These are phyloP conservation scores for Penicillium brasilianum DNA, from an alignment of 2,329 filamentous ascomycete genomes.

Conservation along the genomic window DNA sequence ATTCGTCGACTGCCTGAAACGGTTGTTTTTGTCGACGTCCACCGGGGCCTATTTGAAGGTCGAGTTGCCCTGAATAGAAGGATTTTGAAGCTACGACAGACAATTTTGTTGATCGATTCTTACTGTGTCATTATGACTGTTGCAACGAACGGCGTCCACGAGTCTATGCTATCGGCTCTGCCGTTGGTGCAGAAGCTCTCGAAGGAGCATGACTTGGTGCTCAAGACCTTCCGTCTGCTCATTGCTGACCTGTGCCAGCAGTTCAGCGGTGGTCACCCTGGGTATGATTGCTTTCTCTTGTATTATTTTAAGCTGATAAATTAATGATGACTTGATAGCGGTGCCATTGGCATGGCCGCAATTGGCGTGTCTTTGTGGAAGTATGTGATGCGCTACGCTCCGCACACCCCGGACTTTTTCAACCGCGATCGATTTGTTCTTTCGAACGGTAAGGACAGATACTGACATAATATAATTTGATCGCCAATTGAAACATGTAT, in stretches of 20 bases:
- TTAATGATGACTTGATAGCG: background rate
- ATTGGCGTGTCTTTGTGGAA: constrained; percentile 67
- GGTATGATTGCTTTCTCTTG: constrained; percentile 46
- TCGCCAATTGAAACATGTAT: background rate
- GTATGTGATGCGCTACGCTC: constrained; percentile 63
- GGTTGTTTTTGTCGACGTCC: constrained; percentile 13
- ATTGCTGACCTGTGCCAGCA: constrained; percentile 73
- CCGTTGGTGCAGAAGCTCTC: constrained; percentile 30
- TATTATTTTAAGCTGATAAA: background rate
- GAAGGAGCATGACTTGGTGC: constrained; percentile 54
- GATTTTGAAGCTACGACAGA: background rate
- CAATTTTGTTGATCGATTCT: background rate
- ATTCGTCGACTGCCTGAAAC: constrained; percentile 11
- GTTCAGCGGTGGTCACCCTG: constrained; percentile 71
- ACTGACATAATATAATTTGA: background rate
- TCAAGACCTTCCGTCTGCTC: constrained; percentile 65
- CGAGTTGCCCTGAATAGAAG: background rate
- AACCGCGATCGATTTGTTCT: constrained; percentile 53
- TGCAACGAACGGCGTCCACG: constrained; percentile 9
- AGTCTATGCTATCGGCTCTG: constrained; percentile 21
- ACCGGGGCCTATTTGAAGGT: constrained; percentile 6
- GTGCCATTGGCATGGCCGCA: constrained; percentile 58
- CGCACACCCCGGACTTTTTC: constrained; percentile 44
- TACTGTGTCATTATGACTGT: constrained; percentile 28
- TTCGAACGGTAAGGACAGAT: constrained; percentile 44